A percentile compares a stretch with the other conserved stretches of the same genome.
These are phyloP conservation scores for Tuber borchii DNA, from an alignment of 495 filamentous ascomycete genomes.

Conservation along the genomic window DNA sequence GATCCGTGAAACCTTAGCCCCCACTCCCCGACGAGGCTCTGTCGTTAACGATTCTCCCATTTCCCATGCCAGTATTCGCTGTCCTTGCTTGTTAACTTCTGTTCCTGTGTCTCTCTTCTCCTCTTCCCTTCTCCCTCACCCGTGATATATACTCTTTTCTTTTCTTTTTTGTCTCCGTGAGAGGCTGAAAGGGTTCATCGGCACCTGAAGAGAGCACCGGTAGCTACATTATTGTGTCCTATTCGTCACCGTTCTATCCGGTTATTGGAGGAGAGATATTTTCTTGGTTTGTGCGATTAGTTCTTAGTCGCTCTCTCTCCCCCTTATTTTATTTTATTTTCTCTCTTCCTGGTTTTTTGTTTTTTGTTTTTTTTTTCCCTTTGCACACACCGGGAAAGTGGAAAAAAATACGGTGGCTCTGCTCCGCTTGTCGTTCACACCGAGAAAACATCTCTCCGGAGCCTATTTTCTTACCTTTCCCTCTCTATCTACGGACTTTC, in stretches of 20 bases:
- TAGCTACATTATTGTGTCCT: not conserved
- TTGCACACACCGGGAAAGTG: not conserved
- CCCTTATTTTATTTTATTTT: not conserved
- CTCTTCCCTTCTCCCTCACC: not conserved
- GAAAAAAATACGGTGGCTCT: not conserved
- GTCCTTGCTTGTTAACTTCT: not conserved
- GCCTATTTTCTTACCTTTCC: not conserved
- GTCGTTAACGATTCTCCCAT: not conserved
- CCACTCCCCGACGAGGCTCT: not conserved
- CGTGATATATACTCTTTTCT: not conserved
- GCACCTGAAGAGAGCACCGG: not conserved
- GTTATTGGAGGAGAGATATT: not conserved
- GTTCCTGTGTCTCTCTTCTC: not conserved
- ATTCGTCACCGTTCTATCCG: not conserved
- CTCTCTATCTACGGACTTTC: not conserved
- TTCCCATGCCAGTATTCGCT: not conserved
- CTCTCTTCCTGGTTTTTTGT: not conserved
- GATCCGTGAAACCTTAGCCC: not conserved
- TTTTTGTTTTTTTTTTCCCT: not conserved
- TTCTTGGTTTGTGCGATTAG: not conserved
- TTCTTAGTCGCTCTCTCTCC: not conserved
- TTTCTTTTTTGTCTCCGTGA: not conserved
- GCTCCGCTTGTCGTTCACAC: not conserved
- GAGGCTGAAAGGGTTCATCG: not conserved
- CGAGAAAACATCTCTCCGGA: not conserved